phyloP scores from a whole-genome alignment of 1,284 basidiomycete species.

The Papiliotrema nemorosa region DNA sequence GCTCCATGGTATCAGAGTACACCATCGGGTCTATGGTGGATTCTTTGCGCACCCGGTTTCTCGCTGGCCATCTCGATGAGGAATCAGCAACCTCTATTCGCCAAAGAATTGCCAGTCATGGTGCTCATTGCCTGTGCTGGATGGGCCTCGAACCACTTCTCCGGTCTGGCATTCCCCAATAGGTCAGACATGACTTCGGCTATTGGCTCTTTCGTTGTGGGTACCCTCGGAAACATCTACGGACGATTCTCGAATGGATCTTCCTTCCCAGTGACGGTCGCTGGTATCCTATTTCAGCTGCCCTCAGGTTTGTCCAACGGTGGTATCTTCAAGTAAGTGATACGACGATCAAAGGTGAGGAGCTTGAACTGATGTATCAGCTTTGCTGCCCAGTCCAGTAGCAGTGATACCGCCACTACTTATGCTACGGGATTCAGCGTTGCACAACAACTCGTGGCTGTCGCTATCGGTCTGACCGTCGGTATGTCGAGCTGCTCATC shows the following conservation, averaged over 20 bases:
- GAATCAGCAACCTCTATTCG: conserved; percentile 68
- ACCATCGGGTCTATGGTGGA: conserved; percentile 52
- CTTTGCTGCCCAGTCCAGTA: conserved; percentile 11
- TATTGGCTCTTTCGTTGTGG: conserved; percentile 75
- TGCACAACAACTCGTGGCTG: conserved; percentile 50
- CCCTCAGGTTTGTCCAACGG: conserved; percentile 81
- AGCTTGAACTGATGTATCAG: neutral
- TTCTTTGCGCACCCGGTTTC: conserved; percentile 76
- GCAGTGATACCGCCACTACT: conserved; percentile 27
- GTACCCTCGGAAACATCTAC: conserved; percentile 76
- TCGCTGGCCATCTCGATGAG: conserved; percentile 69
- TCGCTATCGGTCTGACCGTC: conserved; percentile 57
- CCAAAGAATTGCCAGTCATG: conserved; percentile 65
- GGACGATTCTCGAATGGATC: conserved; percentile 65
- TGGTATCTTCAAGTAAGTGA: conserved; percentile 62
- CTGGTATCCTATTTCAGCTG: conserved; percentile 80
- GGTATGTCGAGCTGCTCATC: conserved; percentile 47
- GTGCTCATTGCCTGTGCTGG: conserved; percentile 70
- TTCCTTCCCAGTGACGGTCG: conserved; percentile 51
- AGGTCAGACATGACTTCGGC: conserved; percentile 72
- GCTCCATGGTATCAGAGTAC: conserved; percentile 52
- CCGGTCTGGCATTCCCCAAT: conserved; percentile 60
- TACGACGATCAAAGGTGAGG: neutral
- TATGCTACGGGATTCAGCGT: conserved; percentile 52
- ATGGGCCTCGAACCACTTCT: conserved; percentile 73